phyloP scores from a whole-genome alignment of 345 rosid genomes.

The Isatis tinctoria region DNA sequence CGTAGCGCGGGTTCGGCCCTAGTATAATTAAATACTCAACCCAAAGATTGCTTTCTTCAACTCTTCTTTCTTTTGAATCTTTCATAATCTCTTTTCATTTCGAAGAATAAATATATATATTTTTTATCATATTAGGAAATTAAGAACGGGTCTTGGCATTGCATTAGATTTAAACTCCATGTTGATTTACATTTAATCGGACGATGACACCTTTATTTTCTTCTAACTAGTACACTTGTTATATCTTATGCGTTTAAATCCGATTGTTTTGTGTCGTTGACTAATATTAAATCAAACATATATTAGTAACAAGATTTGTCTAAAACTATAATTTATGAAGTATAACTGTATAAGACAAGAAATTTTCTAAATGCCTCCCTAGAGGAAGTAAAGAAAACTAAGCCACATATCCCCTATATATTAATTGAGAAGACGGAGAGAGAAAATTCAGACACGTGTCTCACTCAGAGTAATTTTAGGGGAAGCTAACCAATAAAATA shows the following conservation, averaged over 20 bases:
- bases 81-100: not conserved
- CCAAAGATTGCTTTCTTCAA: slow-evolving; percentile 1
- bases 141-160: slow-evolving; percentile 15
- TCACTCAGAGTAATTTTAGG: no score
- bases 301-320: not conserved
- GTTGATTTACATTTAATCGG: slow-evolving; percentile 16
- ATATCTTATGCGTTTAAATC: not conserved
- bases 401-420: not conserved
- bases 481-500: no score
- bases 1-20: no score
- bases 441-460: no score
- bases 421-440: no score
- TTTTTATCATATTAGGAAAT: not conserved
- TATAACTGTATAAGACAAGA: not conserved
- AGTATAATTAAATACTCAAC: not conserved
- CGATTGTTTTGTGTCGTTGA: not conserved
- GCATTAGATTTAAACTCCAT: slow-evolving; percentile 6
- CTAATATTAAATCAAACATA: slow-evolving; percentile 1
- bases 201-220: slow-evolving; percentile 16
- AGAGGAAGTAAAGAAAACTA: not conserved
- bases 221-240: slow-evolving; percentile 10
- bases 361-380: not conserved
- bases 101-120: not conserved
- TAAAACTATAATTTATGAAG: not conserved
- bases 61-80: not conserved